Evolutionary conservation across 1,284 basidiomycete species (phyloP).

Genomic region (Leccinum glutinopallens): DNA sequence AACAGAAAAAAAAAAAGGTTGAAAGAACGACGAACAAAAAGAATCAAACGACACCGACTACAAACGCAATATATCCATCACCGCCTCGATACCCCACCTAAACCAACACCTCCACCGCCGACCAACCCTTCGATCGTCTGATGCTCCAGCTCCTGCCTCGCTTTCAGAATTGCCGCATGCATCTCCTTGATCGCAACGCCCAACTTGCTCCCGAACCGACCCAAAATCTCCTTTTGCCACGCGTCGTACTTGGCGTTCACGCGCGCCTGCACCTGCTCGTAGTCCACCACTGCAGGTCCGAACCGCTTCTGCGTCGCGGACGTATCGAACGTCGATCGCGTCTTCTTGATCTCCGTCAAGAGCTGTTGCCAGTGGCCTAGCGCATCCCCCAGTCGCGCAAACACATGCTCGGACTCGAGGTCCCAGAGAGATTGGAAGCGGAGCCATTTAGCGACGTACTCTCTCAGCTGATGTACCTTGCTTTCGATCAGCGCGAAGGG

Average conservation of each 20-base stretch:
- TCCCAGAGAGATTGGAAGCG: conserved; percentile 99
- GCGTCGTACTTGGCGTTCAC: conserved; percentile 99
- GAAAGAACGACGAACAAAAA: not conserved
- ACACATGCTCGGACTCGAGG: conserved; percentile 95
- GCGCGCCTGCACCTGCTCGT: conserved; percentile 95
- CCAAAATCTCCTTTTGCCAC: conserved; percentile 95
- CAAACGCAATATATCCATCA: not conserved
- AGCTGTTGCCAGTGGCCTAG: conserved; percentile 94
- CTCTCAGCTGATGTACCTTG: conserved; percentile 85
- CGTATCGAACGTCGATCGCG: conserved; percentile 95
- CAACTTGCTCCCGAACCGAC: conserved; percentile 89
- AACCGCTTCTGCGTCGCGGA: conserved; percentile 92
- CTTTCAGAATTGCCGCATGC: conserved; percentile 90
- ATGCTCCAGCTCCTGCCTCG: conserved; percentile 92
- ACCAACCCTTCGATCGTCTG: conserved; percentile 65
- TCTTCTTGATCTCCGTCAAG: conserved; percentile 94
- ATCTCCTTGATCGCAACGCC: conserved; percentile 96
- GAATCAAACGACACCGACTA: not conserved
- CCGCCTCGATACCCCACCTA: not conserved
- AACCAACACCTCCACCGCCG: conserved; percentile 35
- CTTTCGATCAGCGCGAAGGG: conserved; percentile 88
- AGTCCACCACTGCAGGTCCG: conserved; percentile 89
- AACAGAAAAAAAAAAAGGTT: not conserved
- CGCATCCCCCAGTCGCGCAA: conserved; percentile 91
- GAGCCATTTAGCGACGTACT: conserved; percentile 96